Evolutionary conservation across 306 rosid species (phyloP).

Genomic region (Cucurbita maxima): DNA sequence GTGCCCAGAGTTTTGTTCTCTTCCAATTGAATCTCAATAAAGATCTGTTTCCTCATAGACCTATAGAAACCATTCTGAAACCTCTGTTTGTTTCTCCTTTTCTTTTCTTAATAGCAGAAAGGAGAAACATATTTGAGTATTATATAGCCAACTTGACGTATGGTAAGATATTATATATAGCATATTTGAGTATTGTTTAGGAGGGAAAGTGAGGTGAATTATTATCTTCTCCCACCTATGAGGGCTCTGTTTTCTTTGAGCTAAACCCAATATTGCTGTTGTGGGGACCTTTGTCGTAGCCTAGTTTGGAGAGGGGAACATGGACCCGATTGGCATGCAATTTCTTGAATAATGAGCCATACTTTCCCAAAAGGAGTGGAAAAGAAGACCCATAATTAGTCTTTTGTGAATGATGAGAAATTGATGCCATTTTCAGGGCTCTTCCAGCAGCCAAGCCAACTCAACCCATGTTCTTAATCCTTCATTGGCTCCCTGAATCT

Average conservation of each 20-base stretch:
- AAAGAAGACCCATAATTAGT: not conserved
- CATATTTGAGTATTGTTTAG: not conserved
- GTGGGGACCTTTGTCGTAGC: not conserved
- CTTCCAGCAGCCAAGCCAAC: not conserved
- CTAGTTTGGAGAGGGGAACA: conserved; percentile 4
- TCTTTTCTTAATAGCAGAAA: not conserved
- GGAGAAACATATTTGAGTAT: not conserved
- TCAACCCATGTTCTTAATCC: not conserved
- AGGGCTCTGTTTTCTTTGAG: not conserved
- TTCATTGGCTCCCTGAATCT: not conserved
- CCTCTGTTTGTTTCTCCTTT: not conserved
- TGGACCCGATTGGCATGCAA: conserved; percentile 4
- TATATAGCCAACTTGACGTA: not conserved
- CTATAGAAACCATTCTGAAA: not conserved
- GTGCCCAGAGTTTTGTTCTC: not conserved
- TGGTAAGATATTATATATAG: not conserved
- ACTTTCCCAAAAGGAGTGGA: conserved; percentile 6
- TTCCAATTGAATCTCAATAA: not conserved
- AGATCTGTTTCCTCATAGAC: not conserved
- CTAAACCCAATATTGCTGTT: not conserved
- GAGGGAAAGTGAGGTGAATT: not conserved
- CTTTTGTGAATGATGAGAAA: not conserved
- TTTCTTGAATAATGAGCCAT: not conserved
- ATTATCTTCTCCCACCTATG: not conserved
- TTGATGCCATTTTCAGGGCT: not conserved